Conservation (phyloP, 169 alveolate genomes). For the Cryptosporidium muris region DNA sequence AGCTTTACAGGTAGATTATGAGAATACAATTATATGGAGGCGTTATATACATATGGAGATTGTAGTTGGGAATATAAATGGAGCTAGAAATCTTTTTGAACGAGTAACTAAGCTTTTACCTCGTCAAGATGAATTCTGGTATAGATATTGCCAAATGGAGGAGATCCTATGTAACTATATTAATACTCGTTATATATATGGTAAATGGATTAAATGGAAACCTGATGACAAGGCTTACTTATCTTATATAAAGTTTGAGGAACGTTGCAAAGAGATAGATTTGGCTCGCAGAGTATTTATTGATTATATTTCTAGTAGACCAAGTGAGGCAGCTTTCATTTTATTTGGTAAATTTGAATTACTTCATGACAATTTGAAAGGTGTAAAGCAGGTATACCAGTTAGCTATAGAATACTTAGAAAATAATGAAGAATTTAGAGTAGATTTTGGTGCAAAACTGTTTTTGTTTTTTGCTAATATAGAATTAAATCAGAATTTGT, state of each 20-base stretch:
- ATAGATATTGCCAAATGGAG: slow-evolving; percentile 98
- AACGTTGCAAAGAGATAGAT: slow-evolving; percentile 95
- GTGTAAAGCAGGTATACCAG: slow-evolving; percentile 1
- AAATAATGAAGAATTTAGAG: not conserved
- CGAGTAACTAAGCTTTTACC: slow-evolving; percentile 96
- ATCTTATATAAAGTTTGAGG: slow-evolving; percentile 95
- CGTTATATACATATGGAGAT: slow-evolving; percentile 98
- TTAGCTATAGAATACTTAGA: not conserved
- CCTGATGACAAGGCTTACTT: slow-evolving; percentile 97
- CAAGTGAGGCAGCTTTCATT: slow-evolving; percentile 88
- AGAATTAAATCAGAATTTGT: slow-evolving; percentile 3
- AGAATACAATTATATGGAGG: slow-evolving; percentile 93
- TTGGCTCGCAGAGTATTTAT: slow-evolving; percentile 90
- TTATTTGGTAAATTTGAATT: slow-evolving; percentile 96
- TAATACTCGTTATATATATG: slow-evolving; percentile 92
- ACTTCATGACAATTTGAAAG: slow-evolving; percentile 80
- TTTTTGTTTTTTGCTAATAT: slow-evolving; percentile 23
- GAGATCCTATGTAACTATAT: slow-evolving; percentile 95
- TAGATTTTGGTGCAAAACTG: not conserved
- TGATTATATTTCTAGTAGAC: slow-evolving; percentile 75
- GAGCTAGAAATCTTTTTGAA: slow-evolving; percentile 97
- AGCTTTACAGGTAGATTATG: slow-evolving; percentile 95
- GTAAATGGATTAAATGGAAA: slow-evolving; percentile 97
- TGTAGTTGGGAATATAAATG: slow-evolving; percentile 93
- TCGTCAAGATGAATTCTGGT: slow-evolving; percentile 97